phyloP scores from a whole-genome alignment of 129 eudicot genomes.

The Glebionis coronaria region DNA sequence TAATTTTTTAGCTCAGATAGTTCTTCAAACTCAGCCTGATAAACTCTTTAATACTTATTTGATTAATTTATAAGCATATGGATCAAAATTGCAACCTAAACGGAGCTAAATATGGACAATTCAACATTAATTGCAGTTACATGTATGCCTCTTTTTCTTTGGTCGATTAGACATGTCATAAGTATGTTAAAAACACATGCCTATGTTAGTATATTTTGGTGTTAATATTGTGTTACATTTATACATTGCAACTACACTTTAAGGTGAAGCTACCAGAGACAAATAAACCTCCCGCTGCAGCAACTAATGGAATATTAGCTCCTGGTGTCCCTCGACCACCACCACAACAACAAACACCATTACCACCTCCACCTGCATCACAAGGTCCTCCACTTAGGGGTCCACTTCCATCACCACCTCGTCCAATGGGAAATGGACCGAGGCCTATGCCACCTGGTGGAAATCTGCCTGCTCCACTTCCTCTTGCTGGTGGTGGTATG shows the following conservation, averaged over 20 bases:
- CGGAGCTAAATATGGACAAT: background rate
- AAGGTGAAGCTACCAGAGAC: constrained; percentile 85
- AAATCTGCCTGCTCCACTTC: no score
- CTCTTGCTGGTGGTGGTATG: no score
- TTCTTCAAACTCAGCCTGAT: background rate
- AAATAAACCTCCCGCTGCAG: constrained; percentile 56
- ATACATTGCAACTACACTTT: constrained; percentile 82
- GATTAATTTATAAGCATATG: background rate
- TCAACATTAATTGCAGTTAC: background rate
- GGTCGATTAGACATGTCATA: background rate
- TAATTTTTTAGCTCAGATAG: background rate
- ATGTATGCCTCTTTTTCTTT: background rate
- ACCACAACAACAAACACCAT: constrained; percentile 59
- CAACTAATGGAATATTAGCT: constrained; percentile 61
- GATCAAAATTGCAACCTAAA: background rate
- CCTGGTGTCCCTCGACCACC: constrained; percentile 83
- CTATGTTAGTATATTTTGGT: constrained; percentile 18
- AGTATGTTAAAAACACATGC: background rate
- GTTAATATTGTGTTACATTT: constrained; percentile 19
- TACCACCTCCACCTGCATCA: constrained; percentile 72
- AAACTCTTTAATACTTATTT: no score
- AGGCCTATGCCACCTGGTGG: constrained; percentile 98
- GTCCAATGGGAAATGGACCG: constrained; percentile 74
- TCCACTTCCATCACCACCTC: constrained; percentile 72
- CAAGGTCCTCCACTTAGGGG: constrained; percentile 62